These are phyloP conservation scores for Aaosphaeria pasadenensis DNA, from an alignment of 2,329 filamentous ascomycete species.

Conservation along the genomic window DNA sequence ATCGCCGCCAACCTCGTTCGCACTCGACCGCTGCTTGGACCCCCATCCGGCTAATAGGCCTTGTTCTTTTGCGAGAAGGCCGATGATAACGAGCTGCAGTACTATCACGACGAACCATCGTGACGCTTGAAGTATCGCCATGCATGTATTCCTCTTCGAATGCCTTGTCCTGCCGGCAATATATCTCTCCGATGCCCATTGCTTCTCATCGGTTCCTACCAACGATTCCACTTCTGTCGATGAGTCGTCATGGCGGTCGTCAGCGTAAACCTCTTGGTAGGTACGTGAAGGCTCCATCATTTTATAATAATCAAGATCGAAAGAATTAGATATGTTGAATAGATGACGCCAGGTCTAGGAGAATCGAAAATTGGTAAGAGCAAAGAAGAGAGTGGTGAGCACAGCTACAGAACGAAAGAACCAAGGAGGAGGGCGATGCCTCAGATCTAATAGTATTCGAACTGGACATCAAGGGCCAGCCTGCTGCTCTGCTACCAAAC, in stretches of 20 bases:
- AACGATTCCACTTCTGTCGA: conserved; percentile 34
- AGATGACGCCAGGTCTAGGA: background rate
- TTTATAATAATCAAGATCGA: conserved; percentile 4
- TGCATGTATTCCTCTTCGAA: conserved; percentile 15
- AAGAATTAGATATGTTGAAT: background rate
- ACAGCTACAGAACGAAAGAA: conserved; percentile 20
- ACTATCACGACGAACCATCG: conserved; percentile 29
- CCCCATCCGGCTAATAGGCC: conserved; percentile 21
- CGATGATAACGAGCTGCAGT: conserved; percentile 29
- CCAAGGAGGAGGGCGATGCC: background rate
- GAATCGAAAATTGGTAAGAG: background rate
- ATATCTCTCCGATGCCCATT: conserved; percentile 16
- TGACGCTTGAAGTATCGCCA: conserved; percentile 16
- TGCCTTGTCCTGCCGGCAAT: conserved; percentile 12
- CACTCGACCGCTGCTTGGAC: conserved; percentile 18
- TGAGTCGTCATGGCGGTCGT: conserved; percentile 25
- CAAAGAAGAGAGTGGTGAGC: conserved; percentile 16
- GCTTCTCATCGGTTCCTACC: conserved; percentile 21
- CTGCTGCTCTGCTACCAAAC: too few relatives aligned
- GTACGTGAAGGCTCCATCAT: conserved; percentile 30
- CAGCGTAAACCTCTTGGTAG: conserved; percentile 23
- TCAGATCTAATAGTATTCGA: too few relatives aligned
- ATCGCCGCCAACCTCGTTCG: conserved; percentile 29
- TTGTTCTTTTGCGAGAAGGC: conserved; percentile 27
- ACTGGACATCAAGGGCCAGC: too few relatives aligned